These are phyloP conservation scores for Echites panduratus DNA, from an alignment of 257 asterid genomes.

Conservation along the genomic window DNA sequence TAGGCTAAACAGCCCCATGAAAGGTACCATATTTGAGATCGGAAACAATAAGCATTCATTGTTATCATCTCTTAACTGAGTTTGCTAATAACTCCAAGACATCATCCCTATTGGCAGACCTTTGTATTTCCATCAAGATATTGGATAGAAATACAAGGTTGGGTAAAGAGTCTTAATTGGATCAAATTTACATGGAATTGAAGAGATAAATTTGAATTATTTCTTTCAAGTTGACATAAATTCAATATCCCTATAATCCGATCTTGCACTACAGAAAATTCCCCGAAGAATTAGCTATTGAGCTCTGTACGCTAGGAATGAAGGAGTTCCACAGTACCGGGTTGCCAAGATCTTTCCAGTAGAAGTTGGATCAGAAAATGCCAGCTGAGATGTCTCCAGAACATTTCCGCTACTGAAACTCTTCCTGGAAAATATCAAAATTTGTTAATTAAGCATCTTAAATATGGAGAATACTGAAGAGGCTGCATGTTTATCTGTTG, in stretches of 20 bases:
- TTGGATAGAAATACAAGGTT: too few relatives aligned
- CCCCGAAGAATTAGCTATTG: not conserved
- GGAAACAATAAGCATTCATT: not conserved
- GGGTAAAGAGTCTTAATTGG: not conserved
- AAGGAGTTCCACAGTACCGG: not conserved
- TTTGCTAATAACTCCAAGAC: not conserved
- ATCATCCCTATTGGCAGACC: not conserved
- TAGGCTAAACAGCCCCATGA: not conserved
- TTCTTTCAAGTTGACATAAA: not conserved
- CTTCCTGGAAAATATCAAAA: slow-evolving; percentile 12
- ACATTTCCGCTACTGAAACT: slow-evolving; percentile 7
- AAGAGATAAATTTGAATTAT: not conserved
- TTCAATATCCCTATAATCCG: not conserved
- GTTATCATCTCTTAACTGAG: not conserved
- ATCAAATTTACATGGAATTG: not conserved
- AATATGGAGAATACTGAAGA: not conserved
- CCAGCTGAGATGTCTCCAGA: slow-evolving; percentile 13
- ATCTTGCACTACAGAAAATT: not conserved
- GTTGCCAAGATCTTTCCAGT: slow-evolving; percentile 16
- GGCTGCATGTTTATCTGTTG: not conserved
- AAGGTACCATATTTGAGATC: not conserved
- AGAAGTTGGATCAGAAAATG: slow-evolving; percentile 17
- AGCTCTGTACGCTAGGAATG: slow-evolving; percentile 11
- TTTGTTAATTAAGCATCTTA: not conserved
- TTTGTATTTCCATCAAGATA: too few relatives aligned